Percentiles rank a stretch among this genome's conserved stretches.
These are phyloP conservation scores for Helianthus tuberosus DNA, from an alignment of 129 eudicot genomes.

Conservation along the genomic window DNA sequence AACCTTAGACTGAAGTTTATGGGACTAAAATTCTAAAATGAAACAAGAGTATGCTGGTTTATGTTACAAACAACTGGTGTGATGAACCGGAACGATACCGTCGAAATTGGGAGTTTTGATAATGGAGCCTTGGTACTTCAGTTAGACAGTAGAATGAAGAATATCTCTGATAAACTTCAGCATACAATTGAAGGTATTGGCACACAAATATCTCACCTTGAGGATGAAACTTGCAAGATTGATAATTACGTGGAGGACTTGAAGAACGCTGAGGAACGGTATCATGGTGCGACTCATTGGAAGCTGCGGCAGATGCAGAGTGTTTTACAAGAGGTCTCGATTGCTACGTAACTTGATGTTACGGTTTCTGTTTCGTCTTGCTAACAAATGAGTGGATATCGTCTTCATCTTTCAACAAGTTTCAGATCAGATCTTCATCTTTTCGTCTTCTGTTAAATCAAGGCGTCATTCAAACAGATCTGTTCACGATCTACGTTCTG, in stretches of 20 bases:
- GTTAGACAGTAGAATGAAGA: slow-evolving; percentile 30
- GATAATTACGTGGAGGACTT: slow-evolving; percentile 30
- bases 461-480: too few relatives aligned
- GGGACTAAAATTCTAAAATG: slow-evolving; percentile 16
- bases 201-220: slow-evolving; percentile 21
- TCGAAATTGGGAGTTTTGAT: slow-evolving; percentile 21
- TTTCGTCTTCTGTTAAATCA: too few relatives aligned
- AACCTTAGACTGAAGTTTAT: neutral
- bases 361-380: neutral
- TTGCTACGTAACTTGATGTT: neutral
- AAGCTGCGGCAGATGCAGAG: slow-evolving; percentile 35
- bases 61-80: slow-evolving; percentile 22
- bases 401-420: too few relatives aligned
- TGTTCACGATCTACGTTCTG: too few relatives aligned
- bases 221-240: slow-evolving; percentile 27
- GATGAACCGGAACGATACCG: slow-evolving; percentile 16
- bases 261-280: slow-evolving; percentile 23
- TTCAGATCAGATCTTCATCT: too few relatives aligned
- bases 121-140: slow-evolving; percentile 14
- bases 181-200: slow-evolving; percentile 32
- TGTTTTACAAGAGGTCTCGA: slow-evolving; percentile 37
- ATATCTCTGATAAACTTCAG: slow-evolving; percentile 19
- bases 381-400: too few relatives aligned
- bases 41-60: neutral
- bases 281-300: slow-evolving; percentile 22